Evolutionary conservation across 2,329 filamentous ascomycete species (phyloP).

Genomic region (Penicillium sp.): DNA sequence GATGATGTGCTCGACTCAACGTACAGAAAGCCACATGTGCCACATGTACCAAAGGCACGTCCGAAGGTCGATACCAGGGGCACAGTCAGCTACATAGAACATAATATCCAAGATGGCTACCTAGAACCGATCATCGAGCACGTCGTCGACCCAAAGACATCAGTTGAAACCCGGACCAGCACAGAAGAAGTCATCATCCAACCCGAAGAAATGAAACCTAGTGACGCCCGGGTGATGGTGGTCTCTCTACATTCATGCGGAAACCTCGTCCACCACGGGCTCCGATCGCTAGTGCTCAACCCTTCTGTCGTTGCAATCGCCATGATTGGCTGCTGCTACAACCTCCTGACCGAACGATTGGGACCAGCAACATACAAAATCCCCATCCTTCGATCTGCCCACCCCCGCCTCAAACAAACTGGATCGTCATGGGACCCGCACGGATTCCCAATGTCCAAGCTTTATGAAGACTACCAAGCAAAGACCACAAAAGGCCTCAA

Average conservation of each 20-base stretch:
- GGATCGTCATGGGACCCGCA: constrained; percentile 71
- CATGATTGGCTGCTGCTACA: constrained; percentile 97
- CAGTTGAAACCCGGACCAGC: neutral
- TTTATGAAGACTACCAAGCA: constrained; percentile 51
- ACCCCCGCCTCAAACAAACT: constrained; percentile 59
- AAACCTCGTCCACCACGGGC: constrained; percentile 89
- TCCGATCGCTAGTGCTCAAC: constrained; percentile 77
- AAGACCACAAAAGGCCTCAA: constrained; percentile 56
- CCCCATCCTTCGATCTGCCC: constrained; percentile 64
- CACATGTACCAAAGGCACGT: constrained; percentile 10
- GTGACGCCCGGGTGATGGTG: constrained; percentile 56
- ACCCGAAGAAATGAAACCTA: constrained; percentile 4
- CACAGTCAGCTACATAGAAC: constrained; percentile 38
- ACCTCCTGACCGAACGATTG: constrained; percentile 81
- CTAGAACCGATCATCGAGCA: constrained; percentile 34
- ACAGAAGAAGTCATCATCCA: constrained; percentile 3
- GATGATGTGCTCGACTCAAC: constrained; percentile 20
- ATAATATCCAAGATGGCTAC: constrained; percentile 38
- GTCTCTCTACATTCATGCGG: constrained; percentile 95
- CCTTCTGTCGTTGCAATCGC: constrained; percentile 78
- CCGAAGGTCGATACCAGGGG: constrained; percentile 22
- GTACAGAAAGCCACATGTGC: neutral
- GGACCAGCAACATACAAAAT: constrained; percentile 80
- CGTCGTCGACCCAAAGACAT: constrained; percentile 22
- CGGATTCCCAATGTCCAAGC: constrained; percentile 84